Evolutionary conservation across 148 eudicot species (phyloP).

Genomic region (Cornus suecica): DNA sequence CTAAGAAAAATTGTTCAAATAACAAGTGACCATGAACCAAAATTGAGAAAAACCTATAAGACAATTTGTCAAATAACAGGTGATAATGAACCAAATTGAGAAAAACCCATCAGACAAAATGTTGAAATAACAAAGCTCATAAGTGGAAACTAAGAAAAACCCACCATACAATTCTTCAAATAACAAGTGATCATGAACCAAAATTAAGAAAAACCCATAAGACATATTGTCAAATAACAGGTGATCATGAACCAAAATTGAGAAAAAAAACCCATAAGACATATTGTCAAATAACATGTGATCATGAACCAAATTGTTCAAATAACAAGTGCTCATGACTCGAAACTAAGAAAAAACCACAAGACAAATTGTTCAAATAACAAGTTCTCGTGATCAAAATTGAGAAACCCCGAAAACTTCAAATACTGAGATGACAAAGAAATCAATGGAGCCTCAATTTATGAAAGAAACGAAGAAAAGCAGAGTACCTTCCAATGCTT

Average conservation of each 20-base stretch:
- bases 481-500: slow-evolving; percentile 52
- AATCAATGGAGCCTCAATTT: no score
- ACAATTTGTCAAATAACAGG: background rate
- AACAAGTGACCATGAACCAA: background rate
- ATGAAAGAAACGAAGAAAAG: background rate
- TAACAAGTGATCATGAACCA: no score
- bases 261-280: no score
- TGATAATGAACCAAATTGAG: background rate
- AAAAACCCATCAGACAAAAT: background rate
- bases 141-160: background rate
- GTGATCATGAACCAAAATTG: no score
- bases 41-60: background rate
- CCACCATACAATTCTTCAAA: no score
- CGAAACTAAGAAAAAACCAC: background rate
- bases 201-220: no score
- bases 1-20: no score
- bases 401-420: background rate
- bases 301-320: no score
- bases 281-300: no score
- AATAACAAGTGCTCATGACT: background rate
- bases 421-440: background rate
- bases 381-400: background rate
- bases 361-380: background rate
- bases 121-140: background rate
- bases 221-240: background rate